phyloP scores from a whole-genome alignment of 306 rosid genomes.

The Quercus dentata region DNA sequence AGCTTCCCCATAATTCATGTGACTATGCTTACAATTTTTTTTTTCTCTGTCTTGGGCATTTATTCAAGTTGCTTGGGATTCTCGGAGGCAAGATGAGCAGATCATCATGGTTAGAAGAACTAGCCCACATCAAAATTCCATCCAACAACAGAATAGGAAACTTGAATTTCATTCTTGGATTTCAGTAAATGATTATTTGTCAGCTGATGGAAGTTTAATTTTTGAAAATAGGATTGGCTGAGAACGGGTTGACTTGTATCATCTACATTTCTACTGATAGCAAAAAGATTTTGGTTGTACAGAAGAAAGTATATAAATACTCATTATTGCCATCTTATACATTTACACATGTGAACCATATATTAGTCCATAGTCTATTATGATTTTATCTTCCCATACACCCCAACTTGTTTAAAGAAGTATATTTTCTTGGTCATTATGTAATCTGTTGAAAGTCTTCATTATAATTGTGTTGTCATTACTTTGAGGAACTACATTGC shows the following conservation, averaged over 20 bases:
- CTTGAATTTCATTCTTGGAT: neutral
- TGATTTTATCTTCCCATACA: too few relatives aligned
- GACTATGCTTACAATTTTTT: neutral
- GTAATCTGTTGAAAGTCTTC: too few relatives aligned
- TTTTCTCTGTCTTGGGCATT: neutral
- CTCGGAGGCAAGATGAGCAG: neutral
- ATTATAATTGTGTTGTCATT: too few relatives aligned
- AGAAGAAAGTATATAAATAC: neutral
- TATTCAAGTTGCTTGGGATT: neutral
- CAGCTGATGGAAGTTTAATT: neutral
- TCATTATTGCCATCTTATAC: neutral
- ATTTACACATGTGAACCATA: too few relatives aligned
- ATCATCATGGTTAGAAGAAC: neutral
- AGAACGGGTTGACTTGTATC: neutral
- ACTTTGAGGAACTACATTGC: too few relatives aligned
- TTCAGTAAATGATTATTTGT: neutral
- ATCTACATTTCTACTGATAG: neutral
- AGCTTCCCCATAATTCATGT: neutral
- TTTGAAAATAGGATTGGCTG: neutral
- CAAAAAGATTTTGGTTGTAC: slow-evolving; percentile 2
- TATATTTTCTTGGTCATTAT: too few relatives aligned
- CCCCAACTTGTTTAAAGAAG: too few relatives aligned
- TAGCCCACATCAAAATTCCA: neutral
- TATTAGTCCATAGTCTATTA: too few relatives aligned
- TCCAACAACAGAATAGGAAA: neutral